Base-by-base conservation (phyloP, 179 eudicot genomes). In the Actinidia arguta region DNA sequence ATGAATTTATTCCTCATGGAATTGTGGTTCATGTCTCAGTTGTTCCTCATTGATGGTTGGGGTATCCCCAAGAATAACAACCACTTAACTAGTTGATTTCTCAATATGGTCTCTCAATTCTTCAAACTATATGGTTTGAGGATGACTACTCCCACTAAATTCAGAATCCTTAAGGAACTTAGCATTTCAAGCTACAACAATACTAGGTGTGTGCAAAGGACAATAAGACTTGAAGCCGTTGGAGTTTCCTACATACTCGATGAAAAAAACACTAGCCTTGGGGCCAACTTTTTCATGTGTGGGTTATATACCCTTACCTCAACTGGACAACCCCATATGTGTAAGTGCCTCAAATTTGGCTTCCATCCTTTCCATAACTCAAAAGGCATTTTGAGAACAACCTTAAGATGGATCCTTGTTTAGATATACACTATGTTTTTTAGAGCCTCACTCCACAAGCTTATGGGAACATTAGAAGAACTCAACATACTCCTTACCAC, bases 111-210 rank as follows among this genome's bases (percentile, higher is more conserved):
- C 14, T 56, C 61, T 56, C 3, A 9, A 62, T 22, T 13, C 12
- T 31, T 1, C 24, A 31, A 62, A n/a, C 0, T 31, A 11, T 62
- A 20, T 42, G 8, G 16, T 11, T 39, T 5, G n/a, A 20, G 75
- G 22, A 62, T 22, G n/a, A n/a, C n/a, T 24, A 51, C 44, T 73
- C 77, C 18, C 77, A 51, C 61, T 73, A n/a, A n/a, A n/a, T n/a
- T 73, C 61, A 50, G 8, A 0, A 7, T 73, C 61, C 77, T 73
- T 61, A 50, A 73, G n/a, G 17, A 73, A 51, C 22, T 39, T 67
- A n/a, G 31, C 47, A 67, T 36, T 67, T 67, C 72, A 27, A 12
- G 72, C 44, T 4, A 27, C n/a, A 36, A 31, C 47, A 67, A 67
- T 24, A 27, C 72, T 67, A n/a, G 67, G 67, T 24, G 36, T 62